Conservation (phyloP, 2,329 filamentous ascomycete genomes). For the Fusarium sp. region DNA sequence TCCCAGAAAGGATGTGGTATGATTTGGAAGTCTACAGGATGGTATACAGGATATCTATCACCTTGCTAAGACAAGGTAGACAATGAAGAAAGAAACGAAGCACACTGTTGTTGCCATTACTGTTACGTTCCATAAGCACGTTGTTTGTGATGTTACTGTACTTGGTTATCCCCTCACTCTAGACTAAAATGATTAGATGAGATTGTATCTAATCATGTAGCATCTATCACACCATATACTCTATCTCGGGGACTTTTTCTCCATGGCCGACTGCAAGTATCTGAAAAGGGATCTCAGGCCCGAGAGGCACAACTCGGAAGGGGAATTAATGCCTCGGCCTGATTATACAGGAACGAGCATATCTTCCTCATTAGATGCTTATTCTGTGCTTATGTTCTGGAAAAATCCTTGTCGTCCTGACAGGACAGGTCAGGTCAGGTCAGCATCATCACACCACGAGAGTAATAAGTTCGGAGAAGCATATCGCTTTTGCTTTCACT, state of each 20-base stretch:
- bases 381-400: conserved; percentile 19
- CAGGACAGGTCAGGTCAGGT: conserved; percentile 5
- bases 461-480: conserved; percentile 3
- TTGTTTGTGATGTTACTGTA: not conserved
- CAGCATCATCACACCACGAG: conserved; percentile 39
- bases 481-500: not conserved
- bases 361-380: conserved; percentile 9
- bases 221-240: conserved; percentile 12
- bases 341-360: conserved; percentile 7
- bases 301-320: conserved; percentile 21
- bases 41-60: conserved; percentile 23
- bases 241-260: conserved; percentile 6
- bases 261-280: conserved; percentile 10
- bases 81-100: conserved; percentile 15
- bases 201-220: conserved; percentile 5
- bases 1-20: conserved; percentile 35
- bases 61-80: conserved; percentile 24
- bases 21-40: conserved; percentile 2
- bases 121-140: not conserved
- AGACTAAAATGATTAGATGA: not conserved
- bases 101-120: conserved; percentile 3
- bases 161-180: conserved; percentile 3
- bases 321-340: conserved; percentile 28
- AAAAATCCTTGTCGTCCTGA: conserved; percentile 12
- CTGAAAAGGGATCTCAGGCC: conserved; percentile 35